phyloP scores from a whole-genome alignment of 2,329 filamentous ascomycete species.

The Ophiostoma ulmi region DNA sequence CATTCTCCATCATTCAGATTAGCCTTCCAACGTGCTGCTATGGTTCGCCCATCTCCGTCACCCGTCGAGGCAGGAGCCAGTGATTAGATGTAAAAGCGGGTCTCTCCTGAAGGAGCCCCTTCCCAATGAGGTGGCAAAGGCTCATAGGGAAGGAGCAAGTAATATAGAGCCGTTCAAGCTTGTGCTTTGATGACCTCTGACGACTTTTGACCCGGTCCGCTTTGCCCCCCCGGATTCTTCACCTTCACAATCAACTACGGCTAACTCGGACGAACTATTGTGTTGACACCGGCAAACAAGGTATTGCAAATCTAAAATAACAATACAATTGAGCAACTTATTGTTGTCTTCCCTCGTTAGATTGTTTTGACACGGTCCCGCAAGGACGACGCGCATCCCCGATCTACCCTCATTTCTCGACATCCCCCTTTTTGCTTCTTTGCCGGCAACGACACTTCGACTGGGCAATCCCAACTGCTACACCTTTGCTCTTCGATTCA shows the following conservation, averaged over 20 bases:
- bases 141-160: constrained; percentile 8
- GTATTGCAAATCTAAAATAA: neutral
- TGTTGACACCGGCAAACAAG: neutral
- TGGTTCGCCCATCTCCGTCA: neutral
- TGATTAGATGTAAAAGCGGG: constrained; percentile 2
- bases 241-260: neutral
- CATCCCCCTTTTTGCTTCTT: constrained; percentile 5
- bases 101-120: constrained; percentile 16
- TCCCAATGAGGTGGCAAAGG: constrained; percentile 6
- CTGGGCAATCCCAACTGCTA: neutral
- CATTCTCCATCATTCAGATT: neutral
- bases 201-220: neutral
- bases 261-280: neutral
- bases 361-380: constrained; percentile 4
- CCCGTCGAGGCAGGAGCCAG: neutral
- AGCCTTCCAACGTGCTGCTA: neutral
- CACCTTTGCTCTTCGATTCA: too few species aligned
- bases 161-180: neutral
- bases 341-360: neutral
- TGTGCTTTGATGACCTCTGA: constrained; percentile 3
- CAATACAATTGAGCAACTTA: neutral
- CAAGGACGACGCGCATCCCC: constrained; percentile 13
- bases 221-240: neutral
- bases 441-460: neutral
- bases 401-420: constrained; percentile 1